Evolutionary conservation across 495 filamentous ascomycete genomes (phyloP).

Genomic region (Aspergillus sparsus): DNA sequence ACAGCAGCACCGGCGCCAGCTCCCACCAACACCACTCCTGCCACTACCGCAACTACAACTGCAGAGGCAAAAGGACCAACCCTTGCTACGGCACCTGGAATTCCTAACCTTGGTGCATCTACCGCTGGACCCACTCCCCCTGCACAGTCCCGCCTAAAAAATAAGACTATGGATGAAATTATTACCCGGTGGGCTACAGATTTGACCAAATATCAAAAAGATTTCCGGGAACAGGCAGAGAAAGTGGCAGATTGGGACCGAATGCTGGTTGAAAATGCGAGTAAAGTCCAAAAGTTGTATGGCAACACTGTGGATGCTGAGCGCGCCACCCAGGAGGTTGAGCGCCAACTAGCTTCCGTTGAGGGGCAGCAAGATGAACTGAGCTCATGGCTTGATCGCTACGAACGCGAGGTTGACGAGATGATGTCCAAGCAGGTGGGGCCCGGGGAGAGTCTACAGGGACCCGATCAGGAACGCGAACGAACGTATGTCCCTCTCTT

Average conservation of each 20-base stretch:
- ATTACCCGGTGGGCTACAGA: conserved; percentile 97
- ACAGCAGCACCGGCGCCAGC: neutral
- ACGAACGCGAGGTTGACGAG: conserved; percentile 84
- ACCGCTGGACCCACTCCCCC: conserved; percentile 75
- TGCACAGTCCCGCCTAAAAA: conserved; percentile 83
- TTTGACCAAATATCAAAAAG: conserved; percentile 90
- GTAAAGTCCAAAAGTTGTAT: conserved; percentile 89
- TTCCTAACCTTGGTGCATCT: conserved; percentile 60
- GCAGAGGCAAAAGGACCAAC: conserved; percentile 24
- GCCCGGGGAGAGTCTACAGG: conserved; percentile 69
- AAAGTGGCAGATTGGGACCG: conserved; percentile 91
- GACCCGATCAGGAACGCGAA: conserved; percentile 92
- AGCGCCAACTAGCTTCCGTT: conserved; percentile 81
- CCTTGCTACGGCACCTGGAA: conserved; percentile 27
- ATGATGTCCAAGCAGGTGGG: conserved; percentile 73
- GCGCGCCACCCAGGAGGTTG: conserved; percentile 84
- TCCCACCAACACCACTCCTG: conserved; percentile 15
- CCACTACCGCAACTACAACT: conserved; percentile 30
- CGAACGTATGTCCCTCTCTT: conserved; percentile 60
- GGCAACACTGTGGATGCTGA: conserved; percentile 87
- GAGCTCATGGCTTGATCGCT: conserved; percentile 77
- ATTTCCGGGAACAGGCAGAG: conserved; percentile 85
- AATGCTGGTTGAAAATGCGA: conserved; percentile 84
- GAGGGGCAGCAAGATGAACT: conserved; percentile 92
- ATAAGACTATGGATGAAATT: conserved; percentile 99